phyloP scores from a whole-genome alignment of 139 green algal species.

The Axilococcus clingmanii region DNA sequence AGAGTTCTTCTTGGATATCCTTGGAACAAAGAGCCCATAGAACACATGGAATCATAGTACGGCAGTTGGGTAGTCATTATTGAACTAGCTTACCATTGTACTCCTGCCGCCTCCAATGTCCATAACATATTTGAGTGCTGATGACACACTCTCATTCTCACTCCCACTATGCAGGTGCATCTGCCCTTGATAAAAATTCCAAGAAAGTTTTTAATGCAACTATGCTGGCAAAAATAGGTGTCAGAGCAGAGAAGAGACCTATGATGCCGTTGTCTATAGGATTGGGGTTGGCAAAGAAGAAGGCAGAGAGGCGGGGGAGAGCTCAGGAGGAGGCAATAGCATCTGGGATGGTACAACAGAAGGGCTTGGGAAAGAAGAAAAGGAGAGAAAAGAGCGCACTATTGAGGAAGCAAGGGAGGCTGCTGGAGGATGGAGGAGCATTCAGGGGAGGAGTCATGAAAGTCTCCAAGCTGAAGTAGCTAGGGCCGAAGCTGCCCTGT shows the following conservation, averaged over 20 bases:
- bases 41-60: too few species aligned
- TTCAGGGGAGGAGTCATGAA: conserved; percentile 48
- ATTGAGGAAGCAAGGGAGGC: conserved; percentile 36
- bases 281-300: conserved; percentile 36
- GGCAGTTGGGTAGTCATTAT: not conserved
- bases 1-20: conserved; percentile 12
- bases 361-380: conserved; percentile 49
- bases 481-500: too few species aligned
- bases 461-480: conserved; percentile 24
- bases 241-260: conserved; percentile 32
- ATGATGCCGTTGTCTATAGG: conserved; percentile 33
- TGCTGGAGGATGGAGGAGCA: conserved; percentile 37
- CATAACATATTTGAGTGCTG: conserved; percentile 7
- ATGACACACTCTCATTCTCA: not conserved
- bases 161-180: conserved; percentile 23
- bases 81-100: not conserved
- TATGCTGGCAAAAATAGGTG: conserved; percentile 38
- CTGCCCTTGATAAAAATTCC: conserved; percentile 46
- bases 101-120: conserved; percentile 28
- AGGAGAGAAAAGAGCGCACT: conserved; percentile 13
- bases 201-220: conserved; percentile 39
- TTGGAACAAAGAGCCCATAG: not conserved
- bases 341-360: conserved; percentile 44
- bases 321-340: conserved; percentile 56
- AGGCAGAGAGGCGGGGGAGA: conserved; percentile 24